A percentile compares a stretch with the other conserved stretches of the same genome.
Conservation (phyloP, 306 rosid genomes). For the Cicer pinnatifidum region DNA sequence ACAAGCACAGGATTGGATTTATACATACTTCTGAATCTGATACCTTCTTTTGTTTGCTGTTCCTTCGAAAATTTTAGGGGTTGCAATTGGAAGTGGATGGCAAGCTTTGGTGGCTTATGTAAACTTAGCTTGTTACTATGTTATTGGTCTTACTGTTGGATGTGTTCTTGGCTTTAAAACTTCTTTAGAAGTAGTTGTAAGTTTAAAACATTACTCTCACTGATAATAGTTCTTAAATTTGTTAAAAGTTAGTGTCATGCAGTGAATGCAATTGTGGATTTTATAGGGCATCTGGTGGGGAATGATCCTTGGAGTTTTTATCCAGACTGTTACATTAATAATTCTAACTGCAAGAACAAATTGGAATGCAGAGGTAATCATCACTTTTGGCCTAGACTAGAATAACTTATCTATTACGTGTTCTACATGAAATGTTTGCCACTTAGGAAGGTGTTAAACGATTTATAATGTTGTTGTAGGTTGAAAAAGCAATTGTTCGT, state of each 20-base stretch:
- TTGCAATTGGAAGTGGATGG: constrained; percentile 90
- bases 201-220: constrained; percentile 31
- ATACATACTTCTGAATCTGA: background rate
- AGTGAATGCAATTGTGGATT: constrained; percentile 2
- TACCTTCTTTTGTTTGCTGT: background rate
- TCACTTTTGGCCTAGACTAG: background rate
- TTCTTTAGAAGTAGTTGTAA: constrained; percentile 64
- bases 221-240: background rate
- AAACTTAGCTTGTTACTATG: constrained; percentile 62
- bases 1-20: background rate
- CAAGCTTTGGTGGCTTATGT: constrained; percentile 77
- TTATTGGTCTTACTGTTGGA: constrained; percentile 71
- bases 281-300: constrained; percentile 82
- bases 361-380: constrained; percentile 66
- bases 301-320: constrained; percentile 67
- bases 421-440: background rate
- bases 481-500: constrained; percentile 56
- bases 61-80: constrained; percentile 50
- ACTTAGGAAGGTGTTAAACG: background rate
- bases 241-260: background rate
- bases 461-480: constrained; percentile 49
- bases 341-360: constrained; percentile 66
- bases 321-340: constrained; percentile 64
- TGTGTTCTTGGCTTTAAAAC: constrained; percentile 73
- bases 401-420: background rate